phyloP scores from a whole-genome alignment of 306 rosid species.

The Quercus glauca region DNA sequence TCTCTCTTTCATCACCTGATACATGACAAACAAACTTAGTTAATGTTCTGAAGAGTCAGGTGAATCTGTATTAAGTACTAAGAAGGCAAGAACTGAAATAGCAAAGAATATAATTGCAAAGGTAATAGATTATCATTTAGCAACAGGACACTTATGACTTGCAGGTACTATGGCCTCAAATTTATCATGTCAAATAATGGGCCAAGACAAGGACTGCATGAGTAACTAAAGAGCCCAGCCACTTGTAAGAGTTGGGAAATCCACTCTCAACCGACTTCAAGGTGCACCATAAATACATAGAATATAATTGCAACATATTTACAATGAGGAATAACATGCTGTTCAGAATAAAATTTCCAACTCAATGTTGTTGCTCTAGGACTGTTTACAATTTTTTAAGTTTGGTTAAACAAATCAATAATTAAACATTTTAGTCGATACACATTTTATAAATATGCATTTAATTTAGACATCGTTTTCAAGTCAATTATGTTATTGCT shows the following conservation, averaged over 20 bases:
- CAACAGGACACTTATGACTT: not conserved
- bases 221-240: not conserved
- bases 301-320: not conserved
- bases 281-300: not conserved
- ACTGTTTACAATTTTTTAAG: too few relatives aligned
- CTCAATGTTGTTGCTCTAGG: too few relatives aligned
- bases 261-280: not conserved
- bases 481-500: too few relatives aligned
- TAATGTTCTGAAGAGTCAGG: not conserved
- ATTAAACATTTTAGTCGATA: too few relatives aligned
- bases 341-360: too few relatives aligned
- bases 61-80: too few relatives aligned
- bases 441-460: too few relatives aligned
- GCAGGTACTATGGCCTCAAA: not conserved
- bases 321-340: too few relatives aligned
- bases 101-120: not conserved
- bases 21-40: not conserved
- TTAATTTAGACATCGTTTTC: too few relatives aligned
- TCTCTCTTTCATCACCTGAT: not conserved
- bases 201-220: too few relatives aligned
- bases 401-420: too few relatives aligned
- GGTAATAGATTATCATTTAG: not conserved
- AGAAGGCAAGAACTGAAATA: not conserved
- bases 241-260: not conserved
- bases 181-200: too few relatives aligned